A percentile compares a stretch with the other conserved stretches of the same genome.
phyloP scores from a whole-genome alignment of 2,329 filamentous ascomycete genomes.

The Colletotrichum sp. region DNA sequence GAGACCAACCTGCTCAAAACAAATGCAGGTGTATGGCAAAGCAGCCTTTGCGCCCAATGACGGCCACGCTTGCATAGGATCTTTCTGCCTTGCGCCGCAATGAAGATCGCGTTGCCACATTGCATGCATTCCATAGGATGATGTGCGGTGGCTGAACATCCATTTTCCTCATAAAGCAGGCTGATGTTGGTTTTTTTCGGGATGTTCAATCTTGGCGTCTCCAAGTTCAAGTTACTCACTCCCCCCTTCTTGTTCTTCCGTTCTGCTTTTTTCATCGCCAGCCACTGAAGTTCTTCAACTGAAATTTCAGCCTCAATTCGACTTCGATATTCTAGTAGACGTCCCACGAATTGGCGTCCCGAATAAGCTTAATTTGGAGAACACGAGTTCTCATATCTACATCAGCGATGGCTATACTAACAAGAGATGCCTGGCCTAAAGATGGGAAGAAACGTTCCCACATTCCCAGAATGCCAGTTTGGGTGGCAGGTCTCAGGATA shows the following conservation, averaged over 20 bases:
- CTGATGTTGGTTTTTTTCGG: neutral
- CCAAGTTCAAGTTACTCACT: neutral
- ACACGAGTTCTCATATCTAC: neutral
- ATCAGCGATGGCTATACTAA: neutral
- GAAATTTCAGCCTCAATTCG: neutral
- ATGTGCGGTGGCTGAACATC: neutral
- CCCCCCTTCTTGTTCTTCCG: neutral
- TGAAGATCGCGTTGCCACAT: neutral
- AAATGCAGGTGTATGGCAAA: neutral
- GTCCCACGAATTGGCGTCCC: neutral
- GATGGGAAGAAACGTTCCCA: neutral
- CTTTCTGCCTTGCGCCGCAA: neutral
- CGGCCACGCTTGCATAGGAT: neutral
- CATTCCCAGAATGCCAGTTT: neutral
- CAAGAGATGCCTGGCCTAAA: neutral
- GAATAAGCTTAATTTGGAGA: neutral
- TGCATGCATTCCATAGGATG: neutral
- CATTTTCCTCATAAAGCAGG: neutral
- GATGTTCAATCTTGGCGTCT: neutral
- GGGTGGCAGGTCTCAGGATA: neutral
- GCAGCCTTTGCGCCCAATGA: neutral
- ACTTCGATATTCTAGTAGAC: neutral
- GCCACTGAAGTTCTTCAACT: neutral
- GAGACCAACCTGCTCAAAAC: neutral
- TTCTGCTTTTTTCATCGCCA: neutral